Percentiles rank a stretch among this genome's conserved stretches.
These are phyloP conservation scores for Mortierella sp. DNA, from an alignment of 371 early-diverging fungal genomes.

Conservation along the genomic window DNA sequence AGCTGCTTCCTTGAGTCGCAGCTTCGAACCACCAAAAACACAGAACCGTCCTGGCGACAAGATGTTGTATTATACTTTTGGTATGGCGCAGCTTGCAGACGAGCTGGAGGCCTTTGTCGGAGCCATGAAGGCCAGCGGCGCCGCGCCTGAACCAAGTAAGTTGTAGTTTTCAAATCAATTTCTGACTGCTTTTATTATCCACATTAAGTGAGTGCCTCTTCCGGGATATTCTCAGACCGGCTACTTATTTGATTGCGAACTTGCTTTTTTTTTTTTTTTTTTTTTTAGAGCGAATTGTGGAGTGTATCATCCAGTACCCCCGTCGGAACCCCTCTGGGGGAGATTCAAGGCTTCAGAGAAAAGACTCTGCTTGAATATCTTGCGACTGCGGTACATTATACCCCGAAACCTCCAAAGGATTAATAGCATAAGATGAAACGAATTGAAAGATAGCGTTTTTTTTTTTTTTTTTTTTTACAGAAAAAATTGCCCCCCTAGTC, in stretches of 20 bases:
- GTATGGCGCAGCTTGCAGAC: slow-evolving; percentile 23
- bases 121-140: slow-evolving; percentile 15
- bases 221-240: neutral
- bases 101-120: slow-evolving; percentile 40
- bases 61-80: slow-evolving; percentile 40
- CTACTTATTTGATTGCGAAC: neutral
- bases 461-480: no score
- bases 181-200: neutral
- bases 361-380: slow-evolving; percentile 42
- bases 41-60: slow-evolving; percentile 19
- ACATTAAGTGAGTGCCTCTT: neutral
- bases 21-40: slow-evolving; percentile 2
- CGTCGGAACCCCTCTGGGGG: slow-evolving; percentile 39
- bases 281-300: slow-evolving; percentile 27
- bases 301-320: slow-evolving; percentile 37
- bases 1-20: slow-evolving; percentile 49
- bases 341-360: slow-evolving; percentile 36
- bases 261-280: neutral
- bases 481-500: no score
- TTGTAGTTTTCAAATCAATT: neutral
- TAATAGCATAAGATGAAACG: neutral
- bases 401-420: no score
- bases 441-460: neutral
- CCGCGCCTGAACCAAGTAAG: slow-evolving; percentile 36
- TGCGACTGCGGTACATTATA: no score